These are phyloP conservation scores for Saccharum hybrid DNA, from an alignment of 202 grass and related monocot species.

Conservation along the genomic window DNA sequence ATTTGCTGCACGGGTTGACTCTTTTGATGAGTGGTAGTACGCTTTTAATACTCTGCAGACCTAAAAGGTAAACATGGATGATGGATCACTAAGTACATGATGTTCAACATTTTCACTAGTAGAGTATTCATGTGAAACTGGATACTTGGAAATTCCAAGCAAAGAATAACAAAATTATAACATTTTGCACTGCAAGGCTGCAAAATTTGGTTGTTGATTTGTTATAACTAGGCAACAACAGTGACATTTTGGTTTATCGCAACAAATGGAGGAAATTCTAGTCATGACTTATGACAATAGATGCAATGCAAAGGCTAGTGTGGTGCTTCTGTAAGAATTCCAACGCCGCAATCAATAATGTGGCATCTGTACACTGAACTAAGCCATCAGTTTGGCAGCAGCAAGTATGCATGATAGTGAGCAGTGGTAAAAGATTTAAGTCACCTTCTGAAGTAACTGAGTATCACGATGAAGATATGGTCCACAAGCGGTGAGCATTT, in stretches of 20 bases:
- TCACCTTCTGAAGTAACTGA: conserved; percentile 89
- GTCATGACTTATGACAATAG: background rate
- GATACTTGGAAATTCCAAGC: conserved; percentile 31
- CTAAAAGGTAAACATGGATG: conserved; percentile 49
- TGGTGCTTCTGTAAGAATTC: conserved; percentile 16
- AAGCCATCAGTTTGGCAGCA: conserved; percentile 4
- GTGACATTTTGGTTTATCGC: conserved; percentile 19
- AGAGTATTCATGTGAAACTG: conserved; percentile 17
- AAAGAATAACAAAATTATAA: conserved; percentile 20
- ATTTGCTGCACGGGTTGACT: conserved; percentile 46
- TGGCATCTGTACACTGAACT: background rate
- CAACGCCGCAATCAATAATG: background rate
- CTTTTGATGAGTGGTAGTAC: conserved; percentile 68
- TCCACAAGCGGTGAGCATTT: conserved; percentile 81
- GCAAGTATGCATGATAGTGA: conserved; percentile 27
- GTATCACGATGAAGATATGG: conserved; percentile 92
- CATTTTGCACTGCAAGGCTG: conserved; percentile 10
- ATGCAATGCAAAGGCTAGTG: conserved; percentile 30
- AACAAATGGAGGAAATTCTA: conserved; percentile 1
- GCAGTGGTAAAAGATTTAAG: background rate
- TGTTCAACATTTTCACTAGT: background rate
- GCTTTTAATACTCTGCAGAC: conserved; percentile 89
- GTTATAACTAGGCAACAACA: background rate
- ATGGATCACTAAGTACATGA: conserved; percentile 28
- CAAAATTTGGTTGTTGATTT: conserved; percentile 20